Evolutionary conservation across 768 basidiomycete species (phyloP).

Genomic region (Mycena rosella): DNA sequence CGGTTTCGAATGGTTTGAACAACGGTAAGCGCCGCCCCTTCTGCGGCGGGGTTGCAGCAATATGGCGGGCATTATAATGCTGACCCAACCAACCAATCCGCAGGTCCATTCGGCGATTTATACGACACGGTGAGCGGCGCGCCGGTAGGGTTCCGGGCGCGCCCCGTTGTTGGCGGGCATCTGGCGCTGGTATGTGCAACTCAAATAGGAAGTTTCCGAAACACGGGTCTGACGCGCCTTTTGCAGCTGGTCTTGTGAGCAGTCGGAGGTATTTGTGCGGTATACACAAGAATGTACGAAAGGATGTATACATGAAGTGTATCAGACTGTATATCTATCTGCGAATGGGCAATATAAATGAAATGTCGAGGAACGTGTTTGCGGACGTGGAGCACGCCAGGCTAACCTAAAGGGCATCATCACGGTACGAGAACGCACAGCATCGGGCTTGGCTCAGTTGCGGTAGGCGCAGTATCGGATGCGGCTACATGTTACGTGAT

Average conservation of each 20-base stretch:
- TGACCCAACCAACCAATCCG: neutral
- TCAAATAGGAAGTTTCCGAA: neutral
- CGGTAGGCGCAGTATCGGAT: neutral
- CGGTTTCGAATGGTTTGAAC: slow-evolving; percentile 61
- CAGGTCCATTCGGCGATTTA: slow-evolving; percentile 58
- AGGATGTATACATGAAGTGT: neutral
- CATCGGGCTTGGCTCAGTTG: neutral
- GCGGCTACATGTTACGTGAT: neutral
- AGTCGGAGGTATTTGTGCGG: neutral
- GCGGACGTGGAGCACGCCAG: neutral
- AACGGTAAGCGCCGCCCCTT: slow-evolving; percentile 30
- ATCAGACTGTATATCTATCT: neutral
- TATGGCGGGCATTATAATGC: too few relatives aligned
- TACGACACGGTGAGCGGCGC: slow-evolving; percentile 66
- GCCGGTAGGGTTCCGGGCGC: slow-evolving; percentile 62
- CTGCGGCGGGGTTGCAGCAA: neutral
- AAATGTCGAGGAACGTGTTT: neutral
- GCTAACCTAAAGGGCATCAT: slow-evolving; percentile 1
- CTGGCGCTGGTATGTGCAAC: slow-evolving; percentile 54
- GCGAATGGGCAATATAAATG: neutral
- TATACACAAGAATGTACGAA: neutral
- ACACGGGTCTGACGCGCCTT: neutral
- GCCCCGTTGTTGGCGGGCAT: slow-evolving; percentile 71
- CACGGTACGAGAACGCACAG: neutral
- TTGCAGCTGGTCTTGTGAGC: slow-evolving; percentile 26